phyloP scores from a whole-genome alignment of 345 rosid genomes.

The Rhizophora mangle region DNA sequence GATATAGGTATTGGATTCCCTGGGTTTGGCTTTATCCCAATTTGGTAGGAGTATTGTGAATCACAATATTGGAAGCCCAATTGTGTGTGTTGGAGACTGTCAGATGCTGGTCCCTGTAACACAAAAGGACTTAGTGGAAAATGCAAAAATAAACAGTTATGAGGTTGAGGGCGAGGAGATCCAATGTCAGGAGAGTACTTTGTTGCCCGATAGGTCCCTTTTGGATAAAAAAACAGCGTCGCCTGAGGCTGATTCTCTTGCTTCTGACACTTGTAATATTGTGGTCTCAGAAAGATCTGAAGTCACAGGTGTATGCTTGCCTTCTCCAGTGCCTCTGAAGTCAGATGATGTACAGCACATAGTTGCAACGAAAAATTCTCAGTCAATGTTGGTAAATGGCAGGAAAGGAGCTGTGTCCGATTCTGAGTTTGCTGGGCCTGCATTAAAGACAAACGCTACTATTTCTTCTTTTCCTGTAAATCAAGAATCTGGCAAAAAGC shows the following conservation, averaged over 20 bases:
- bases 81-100: slow-evolving; percentile 23
- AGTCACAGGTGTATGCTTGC: slow-evolving; percentile 20
- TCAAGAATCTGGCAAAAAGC: slow-evolving; percentile 27
- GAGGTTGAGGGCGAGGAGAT: slow-evolving; percentile 14
- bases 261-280: background rate
- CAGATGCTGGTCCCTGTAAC: background rate
- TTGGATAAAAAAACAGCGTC: slow-evolving; percentile 18
- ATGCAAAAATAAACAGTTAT: slow-evolving; percentile 12
- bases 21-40: slow-evolving; percentile 23
- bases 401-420: slow-evolving; percentile 22
- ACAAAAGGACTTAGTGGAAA: slow-evolving; percentile 20
- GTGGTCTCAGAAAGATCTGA: slow-evolving; percentile 30
- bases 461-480: slow-evolving; percentile 32
- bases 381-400: slow-evolving; percentile 23
- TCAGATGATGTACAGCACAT: slow-evolving; percentile 38
- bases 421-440: slow-evolving; percentile 17
- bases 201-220: slow-evolving; percentile 21
- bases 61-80: slow-evolving; percentile 20
- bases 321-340: slow-evolving; percentile 25
- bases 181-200: slow-evolving; percentile 29
- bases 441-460: slow-evolving; percentile 19
- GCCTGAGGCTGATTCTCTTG: background rate
- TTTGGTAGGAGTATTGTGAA: slow-evolving; percentile 24
- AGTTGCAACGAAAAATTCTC: slow-evolving; percentile 27
- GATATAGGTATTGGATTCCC: slow-evolving; percentile 40